A percentile compares a stretch with the other conserved stretches of the same genome.
phyloP scores from a whole-genome alignment of 805 yeast species.

The Suhomyces canberraensis region DNA sequence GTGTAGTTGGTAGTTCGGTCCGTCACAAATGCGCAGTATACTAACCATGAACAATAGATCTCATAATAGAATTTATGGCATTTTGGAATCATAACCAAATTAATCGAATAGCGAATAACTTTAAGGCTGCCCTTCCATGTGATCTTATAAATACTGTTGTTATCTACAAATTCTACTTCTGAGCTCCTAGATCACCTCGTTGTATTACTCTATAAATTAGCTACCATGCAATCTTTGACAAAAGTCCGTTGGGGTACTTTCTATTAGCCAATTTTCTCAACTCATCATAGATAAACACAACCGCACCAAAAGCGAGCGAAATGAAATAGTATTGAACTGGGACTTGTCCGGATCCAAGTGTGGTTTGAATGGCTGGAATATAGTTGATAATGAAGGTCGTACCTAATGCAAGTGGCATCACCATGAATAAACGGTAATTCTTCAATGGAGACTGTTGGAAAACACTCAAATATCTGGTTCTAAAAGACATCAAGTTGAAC shows the following conservation, averaged over 20 bases:
- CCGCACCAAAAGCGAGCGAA: slow-evolving; percentile 43
- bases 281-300: slow-evolving; percentile 43
- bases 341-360: slow-evolving; percentile 34
- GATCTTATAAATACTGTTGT: too few species aligned
- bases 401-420: slow-evolving; percentile 32
- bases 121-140: too few species aligned
- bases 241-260: slow-evolving; percentile 32
- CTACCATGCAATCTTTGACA: slow-evolving; percentile 45
- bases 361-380: slow-evolving; percentile 35
- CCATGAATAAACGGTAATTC: slow-evolving; percentile 32
- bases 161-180: too few species aligned
- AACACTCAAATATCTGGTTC: slow-evolving; percentile 41
- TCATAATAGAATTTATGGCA: too few species aligned
- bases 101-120: too few species aligned
- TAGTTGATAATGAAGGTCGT: slow-evolving; percentile 43
- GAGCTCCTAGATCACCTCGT: too few species aligned
- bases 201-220: too few species aligned
- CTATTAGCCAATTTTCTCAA: slow-evolving; percentile 35
- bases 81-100: too few species aligned
- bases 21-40: too few species aligned
- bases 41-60: too few species aligned
- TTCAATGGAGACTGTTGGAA: slow-evolving; percentile 40
- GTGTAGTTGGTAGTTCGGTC: too few species aligned
- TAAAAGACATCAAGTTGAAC: slow-evolving; percentile 41
- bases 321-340: slow-evolving; percentile 47